Conservation (phyloP, 1,139 yeast genomes). For the Taiozyma sp. region DNA sequence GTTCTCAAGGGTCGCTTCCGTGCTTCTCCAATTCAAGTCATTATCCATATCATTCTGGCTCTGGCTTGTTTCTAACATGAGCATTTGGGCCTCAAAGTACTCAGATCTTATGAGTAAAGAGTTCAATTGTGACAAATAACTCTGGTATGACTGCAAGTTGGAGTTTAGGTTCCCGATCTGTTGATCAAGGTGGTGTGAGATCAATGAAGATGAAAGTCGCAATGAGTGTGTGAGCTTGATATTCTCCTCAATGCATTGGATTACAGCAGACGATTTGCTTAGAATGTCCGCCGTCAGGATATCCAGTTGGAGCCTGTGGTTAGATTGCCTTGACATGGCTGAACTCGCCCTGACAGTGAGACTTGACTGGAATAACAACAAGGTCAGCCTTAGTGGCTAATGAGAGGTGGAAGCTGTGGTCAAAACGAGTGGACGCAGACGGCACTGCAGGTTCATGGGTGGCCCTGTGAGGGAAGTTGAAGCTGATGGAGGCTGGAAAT, state of each 20-base stretch:
- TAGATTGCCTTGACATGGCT: neutral
- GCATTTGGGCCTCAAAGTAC: constrained; percentile 35
- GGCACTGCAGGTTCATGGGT: neutral
- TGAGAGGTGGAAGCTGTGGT: neutral
- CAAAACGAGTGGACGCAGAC: neutral
- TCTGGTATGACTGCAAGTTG: constrained; percentile 18
- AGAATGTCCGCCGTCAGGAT: constrained; percentile 18
- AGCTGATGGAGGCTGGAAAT: neutral
- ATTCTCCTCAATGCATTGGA: constrained; percentile 20
- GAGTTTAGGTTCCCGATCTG: constrained; percentile 12
- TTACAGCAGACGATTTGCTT: constrained; percentile 13
- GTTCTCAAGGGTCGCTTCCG: constrained; percentile 45
- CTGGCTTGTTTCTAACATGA: constrained; percentile 28
- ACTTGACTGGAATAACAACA: neutral
- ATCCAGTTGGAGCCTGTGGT: constrained; percentile 14
- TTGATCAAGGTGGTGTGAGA: constrained; percentile 14
- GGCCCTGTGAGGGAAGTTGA: neutral
- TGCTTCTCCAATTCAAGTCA: constrained; percentile 36
- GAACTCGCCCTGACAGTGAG: neutral
- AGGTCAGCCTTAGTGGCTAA: neutral
- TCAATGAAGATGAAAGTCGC: constrained; percentile 14
- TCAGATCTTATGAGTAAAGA: constrained; percentile 33
- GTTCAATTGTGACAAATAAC: constrained; percentile 26
- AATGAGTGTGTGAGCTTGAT: constrained; percentile 16
- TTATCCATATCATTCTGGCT: constrained; percentile 21